phyloP scores from a whole-genome alignment of 257 asterid species.

The Avicennia marina region DNA sequence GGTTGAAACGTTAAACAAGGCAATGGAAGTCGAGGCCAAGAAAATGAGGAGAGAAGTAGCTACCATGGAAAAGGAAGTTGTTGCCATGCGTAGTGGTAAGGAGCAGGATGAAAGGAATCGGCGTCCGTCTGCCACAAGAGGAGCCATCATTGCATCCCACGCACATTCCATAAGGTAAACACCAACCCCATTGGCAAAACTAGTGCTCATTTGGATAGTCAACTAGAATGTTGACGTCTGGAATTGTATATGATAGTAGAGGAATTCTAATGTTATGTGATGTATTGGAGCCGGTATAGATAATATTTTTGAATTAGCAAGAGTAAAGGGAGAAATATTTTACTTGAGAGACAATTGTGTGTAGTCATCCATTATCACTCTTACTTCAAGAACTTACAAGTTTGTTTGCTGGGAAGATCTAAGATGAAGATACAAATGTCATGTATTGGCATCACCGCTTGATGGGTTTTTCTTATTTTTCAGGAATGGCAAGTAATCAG shows the following conservation, averaged over 20 bases:
- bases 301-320: background rate
- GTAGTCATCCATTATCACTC: background rate
- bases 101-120: conserved; percentile 43
- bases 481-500: conserved; percentile 38
- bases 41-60: conserved; percentile 60
- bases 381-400: background rate
- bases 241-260: too few species aligned
- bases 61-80: conserved; percentile 53
- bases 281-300: background rate
- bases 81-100: conserved; percentile 40
- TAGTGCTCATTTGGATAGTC: too few species aligned
- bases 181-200: too few species aligned
- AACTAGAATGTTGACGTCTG: too few species aligned
- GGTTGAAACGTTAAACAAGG: conserved; percentile 50
- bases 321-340: background rate
- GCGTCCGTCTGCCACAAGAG: conserved; percentile 31
- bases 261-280: too few species aligned
- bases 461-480: conserved; percentile 15
- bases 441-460: background rate
- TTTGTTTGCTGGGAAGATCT: background rate
- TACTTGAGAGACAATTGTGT: background rate
- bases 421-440: background rate
- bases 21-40: conserved; percentile 60
- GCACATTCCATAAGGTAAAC: conserved; percentile 36
- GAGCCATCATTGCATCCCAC: conserved; percentile 32